These are phyloP conservation scores for Naganishia sp. DNA, from an alignment of 1,284 basidiomycete species.

Conservation along the genomic window DNA sequence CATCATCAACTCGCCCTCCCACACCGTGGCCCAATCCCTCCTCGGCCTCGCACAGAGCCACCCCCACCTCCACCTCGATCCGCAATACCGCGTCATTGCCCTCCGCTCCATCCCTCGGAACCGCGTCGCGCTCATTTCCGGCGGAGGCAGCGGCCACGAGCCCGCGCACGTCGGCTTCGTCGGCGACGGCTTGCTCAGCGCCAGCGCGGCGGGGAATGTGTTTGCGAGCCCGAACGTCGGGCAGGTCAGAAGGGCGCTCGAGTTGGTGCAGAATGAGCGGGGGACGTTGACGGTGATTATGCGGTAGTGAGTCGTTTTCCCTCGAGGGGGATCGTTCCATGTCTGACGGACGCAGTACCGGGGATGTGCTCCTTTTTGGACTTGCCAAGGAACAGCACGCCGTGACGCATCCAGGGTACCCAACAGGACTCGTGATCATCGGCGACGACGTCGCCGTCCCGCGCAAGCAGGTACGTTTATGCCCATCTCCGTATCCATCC, in stretches of 20 bases:
- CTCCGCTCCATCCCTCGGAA: neutral
- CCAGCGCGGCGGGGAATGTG: slow-evolving; percentile 80
- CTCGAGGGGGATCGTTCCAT: neutral
- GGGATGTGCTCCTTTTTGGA: slow-evolving; percentile 89
- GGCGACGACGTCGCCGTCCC: slow-evolving; percentile 91
- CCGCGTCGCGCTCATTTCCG: slow-evolving; percentile 75
- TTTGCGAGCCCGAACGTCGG: slow-evolving; percentile 84
- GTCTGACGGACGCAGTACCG: slow-evolving; percentile 57
- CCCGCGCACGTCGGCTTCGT: slow-evolving; percentile 78
- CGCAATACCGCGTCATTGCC: slow-evolving; percentile 38
- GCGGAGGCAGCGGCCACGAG: slow-evolving; percentile 89
- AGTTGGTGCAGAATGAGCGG: slow-evolving; percentile 59
- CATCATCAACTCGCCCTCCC: slow-evolving; percentile 66
- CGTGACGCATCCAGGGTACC: slow-evolving; percentile 67
- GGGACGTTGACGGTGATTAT: slow-evolving; percentile 32
- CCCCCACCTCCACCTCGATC: slow-evolving; percentile 67
- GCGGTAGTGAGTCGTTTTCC: slow-evolving; percentile 29
- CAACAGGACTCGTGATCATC: slow-evolving; percentile 78
- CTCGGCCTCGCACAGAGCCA: slow-evolving; percentile 69
- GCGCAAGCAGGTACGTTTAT: slow-evolving; percentile 47
- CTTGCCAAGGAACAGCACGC: slow-evolving; percentile 77
- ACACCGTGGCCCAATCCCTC: slow-evolving; percentile 73
- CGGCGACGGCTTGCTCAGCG: slow-evolving; percentile 78
- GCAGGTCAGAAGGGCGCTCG: slow-evolving; percentile 76
- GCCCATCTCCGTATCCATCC: too few species aligned